A percentile compares a stretch with the other conserved stretches of the same genome.
Conservation (phyloP, 2,329 filamentous ascomycete genomes). For the Taxawa tesnikishii region DNA sequence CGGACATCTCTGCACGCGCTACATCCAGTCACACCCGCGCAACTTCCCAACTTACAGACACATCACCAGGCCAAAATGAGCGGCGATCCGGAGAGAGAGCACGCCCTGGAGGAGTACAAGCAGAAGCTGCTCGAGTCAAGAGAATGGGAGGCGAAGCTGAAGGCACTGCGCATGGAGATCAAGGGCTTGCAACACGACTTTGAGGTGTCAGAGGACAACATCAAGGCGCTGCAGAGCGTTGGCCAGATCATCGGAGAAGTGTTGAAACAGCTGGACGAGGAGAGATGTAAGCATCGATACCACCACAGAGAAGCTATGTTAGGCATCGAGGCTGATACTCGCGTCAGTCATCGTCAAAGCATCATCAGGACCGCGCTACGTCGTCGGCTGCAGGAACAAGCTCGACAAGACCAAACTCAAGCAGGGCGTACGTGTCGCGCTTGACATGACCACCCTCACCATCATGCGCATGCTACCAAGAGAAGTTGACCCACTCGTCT, state of each 20-base stretch:
- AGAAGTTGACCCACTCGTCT: constrained; percentile 95
- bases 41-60: too few relatives aligned
- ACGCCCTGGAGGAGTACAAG: constrained; percentile 41
- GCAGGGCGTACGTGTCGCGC: constrained; percentile 91
- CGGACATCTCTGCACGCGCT: too few relatives aligned
- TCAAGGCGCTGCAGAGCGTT: constrained; percentile 97
- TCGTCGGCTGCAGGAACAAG: constrained; percentile 95
- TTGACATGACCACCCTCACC: constrained; percentile 98
- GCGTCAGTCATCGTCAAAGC: constrained; percentile 95
- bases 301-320: not conserved
- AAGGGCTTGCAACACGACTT: constrained; percentile 92
- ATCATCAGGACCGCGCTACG: constrained; percentile 91
- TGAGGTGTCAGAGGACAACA: constrained; percentile 96
- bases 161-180: constrained; percentile 85
- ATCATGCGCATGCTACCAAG: constrained; percentile 99
- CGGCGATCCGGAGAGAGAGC: constrained; percentile 36
- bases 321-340: too few relatives aligned
- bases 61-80: constrained; percentile 14
- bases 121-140: constrained; percentile 66
- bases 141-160: constrained; percentile 98
- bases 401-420: constrained; percentile 96
- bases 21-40: too few relatives aligned
- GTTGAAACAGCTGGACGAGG: constrained; percentile 95
- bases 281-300: constrained; percentile 65
- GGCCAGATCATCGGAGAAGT: constrained; percentile 99